A percentile compares a stretch with the other conserved stretches of the same genome.
phyloP scores from a whole-genome alignment of 768 basidiomycete species.

The Amanita inopinata region DNA sequence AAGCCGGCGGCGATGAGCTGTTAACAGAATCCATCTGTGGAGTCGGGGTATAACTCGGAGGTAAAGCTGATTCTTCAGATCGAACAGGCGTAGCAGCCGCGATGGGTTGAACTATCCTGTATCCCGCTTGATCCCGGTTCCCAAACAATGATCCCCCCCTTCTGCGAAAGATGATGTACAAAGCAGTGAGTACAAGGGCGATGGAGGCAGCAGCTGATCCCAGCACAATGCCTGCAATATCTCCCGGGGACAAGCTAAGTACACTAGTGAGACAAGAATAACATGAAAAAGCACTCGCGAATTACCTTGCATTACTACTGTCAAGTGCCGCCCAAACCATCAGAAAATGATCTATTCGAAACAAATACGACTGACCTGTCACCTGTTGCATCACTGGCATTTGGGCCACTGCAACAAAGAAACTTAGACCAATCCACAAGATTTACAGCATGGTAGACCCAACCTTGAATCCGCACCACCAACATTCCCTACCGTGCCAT shows the following conservation, averaged over 20 bases:
- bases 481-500: neutral
- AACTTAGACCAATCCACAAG: neutral
- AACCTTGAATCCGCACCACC: neutral
- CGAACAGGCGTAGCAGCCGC: no score
- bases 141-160: no score
- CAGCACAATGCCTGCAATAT: slow-evolving; percentile 4
- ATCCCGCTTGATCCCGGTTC: no score
- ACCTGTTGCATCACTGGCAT: neutral
- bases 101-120: no score
- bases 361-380: neutral
- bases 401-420: neutral
- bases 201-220: neutral
- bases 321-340: neutral
- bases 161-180: slow-evolving; percentile 1
- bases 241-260: slow-evolving; percentile 3
- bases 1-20: no score
- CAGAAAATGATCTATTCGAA: neutral
- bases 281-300: neutral
- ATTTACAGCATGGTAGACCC: neutral
- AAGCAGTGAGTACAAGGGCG: neutral
- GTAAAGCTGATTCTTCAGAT: no score
- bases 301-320: neutral
- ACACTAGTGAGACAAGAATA: neutral
- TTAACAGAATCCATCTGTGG: no score
- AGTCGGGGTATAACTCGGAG: no score